phyloP scores from a whole-genome alignment of 2,329 filamentous ascomycete genomes.

The Fusarium musae region DNA sequence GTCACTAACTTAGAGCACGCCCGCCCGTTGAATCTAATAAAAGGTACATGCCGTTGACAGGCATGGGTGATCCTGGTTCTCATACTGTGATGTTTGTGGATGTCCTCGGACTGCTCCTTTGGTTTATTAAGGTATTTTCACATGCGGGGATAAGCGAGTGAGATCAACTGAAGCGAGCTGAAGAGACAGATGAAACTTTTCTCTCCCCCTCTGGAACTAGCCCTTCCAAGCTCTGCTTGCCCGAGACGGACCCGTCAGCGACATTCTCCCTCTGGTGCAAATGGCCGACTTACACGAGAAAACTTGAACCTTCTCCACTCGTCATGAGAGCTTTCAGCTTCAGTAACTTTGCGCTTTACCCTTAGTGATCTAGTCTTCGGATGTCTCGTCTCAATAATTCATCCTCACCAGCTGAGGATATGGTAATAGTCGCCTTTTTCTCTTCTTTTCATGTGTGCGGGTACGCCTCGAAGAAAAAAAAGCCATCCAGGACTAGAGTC shows the following conservation, averaged over 20 bases:
- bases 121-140: not conserved
- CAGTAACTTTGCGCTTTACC: conserved; percentile 9
- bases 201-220: not conserved
- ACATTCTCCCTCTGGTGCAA: conserved; percentile 24
- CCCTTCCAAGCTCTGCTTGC: not conserved
- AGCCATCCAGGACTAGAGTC: conserved; percentile 2
- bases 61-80: not conserved
- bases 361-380: conserved; percentile 1
- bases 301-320: conserved; percentile 1
- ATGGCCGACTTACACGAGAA: conserved; percentile 1
- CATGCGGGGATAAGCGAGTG: conserved; percentile 6
- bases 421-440: conserved; percentile 4
- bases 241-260: conserved; percentile 32
- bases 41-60: conserved; percentile 1
- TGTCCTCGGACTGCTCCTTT: not conserved
- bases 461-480: not conserved
- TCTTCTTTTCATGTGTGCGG: conserved; percentile 1
- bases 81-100: not conserved
- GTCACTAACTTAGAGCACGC: not conserved
- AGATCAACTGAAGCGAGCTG: conserved; percentile 15
- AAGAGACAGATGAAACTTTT: conserved; percentile 24
- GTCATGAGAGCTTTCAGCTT: conserved; percentile 9
- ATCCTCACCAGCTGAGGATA: conserved; percentile 24
- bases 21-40: conserved; percentile 15
- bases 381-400: conserved; percentile 20